Evolutionary conservation across 495 filamentous ascomycete genomes (phyloP).

Genomic region (Cudoniella acicularis): DNA sequence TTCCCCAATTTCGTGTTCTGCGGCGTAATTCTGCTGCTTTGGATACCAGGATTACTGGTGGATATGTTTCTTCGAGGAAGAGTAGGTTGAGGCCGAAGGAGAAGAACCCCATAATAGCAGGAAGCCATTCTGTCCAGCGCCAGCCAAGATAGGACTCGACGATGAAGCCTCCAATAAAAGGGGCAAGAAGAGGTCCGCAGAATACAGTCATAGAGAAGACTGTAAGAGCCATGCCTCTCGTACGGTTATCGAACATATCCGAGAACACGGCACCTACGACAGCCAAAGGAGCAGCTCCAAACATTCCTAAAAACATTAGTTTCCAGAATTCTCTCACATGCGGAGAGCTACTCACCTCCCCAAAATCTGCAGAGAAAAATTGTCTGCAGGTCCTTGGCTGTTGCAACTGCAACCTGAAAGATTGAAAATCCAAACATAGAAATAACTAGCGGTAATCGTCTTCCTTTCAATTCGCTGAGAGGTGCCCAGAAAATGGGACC

Average conservation of each 20-base stretch:
- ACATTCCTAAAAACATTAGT: slow-evolving; percentile 37
- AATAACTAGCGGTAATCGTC: slow-evolving; percentile 66
- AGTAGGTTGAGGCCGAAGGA: slow-evolving; percentile 67
- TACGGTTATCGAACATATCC: slow-evolving; percentile 80
- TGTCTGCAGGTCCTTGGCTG: slow-evolving; percentile 77
- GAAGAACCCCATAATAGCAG: slow-evolving; percentile 70
- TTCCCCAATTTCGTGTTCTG: slow-evolving; percentile 85
- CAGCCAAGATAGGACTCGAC: slow-evolving; percentile 63
- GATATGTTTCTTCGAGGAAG: slow-evolving; percentile 81
- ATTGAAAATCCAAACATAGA: slow-evolving; percentile 76
- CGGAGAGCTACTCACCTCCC: slow-evolving; percentile 44
- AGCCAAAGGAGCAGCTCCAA: slow-evolving; percentile 72
- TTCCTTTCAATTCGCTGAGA: slow-evolving; percentile 73
- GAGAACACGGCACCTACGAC: slow-evolving; percentile 86
- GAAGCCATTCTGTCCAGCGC: slow-evolving; percentile 77
- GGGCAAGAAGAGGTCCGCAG: slow-evolving; percentile 73
- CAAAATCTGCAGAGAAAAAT: slow-evolving; percentile 83
- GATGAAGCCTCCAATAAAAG: slow-evolving; percentile 86
- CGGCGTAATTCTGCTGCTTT: slow-evolving; percentile 79
- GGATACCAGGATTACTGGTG: slow-evolving; percentile 69
- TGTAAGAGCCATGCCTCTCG: slow-evolving; percentile 75
- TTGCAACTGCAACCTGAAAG: slow-evolving; percentile 69
- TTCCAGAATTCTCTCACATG: too few species aligned
- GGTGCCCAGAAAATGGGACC: slow-evolving; percentile 68
- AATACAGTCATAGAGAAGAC: slow-evolving; percentile 84